These are phyloP conservation scores for Keithomyces neogunnii DNA, from an alignment of 2,329 filamentous ascomycete species.

Conservation along the genomic window DNA sequence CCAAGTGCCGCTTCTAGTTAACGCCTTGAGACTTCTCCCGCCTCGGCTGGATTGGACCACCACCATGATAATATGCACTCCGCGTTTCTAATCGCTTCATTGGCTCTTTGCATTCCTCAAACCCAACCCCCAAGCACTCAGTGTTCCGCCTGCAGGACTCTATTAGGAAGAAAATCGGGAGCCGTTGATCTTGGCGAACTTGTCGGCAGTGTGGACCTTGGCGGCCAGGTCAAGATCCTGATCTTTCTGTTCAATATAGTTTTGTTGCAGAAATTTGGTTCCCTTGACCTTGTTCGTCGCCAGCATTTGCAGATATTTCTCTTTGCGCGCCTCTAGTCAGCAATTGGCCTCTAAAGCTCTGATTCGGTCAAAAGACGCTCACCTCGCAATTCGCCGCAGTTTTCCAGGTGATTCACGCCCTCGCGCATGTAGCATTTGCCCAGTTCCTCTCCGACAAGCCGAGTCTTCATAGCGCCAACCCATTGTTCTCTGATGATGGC, in stretches of 20 bases:
- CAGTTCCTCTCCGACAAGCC: constrained; percentile 73
- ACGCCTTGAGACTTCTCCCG: not conserved
- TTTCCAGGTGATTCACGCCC: constrained; percentile 82
- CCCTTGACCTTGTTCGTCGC: constrained; percentile 71
- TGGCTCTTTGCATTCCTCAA: not conserved
- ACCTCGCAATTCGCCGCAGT: constrained; percentile 77
- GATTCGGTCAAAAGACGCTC: constrained; percentile 6
- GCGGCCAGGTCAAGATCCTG: constrained; percentile 28
- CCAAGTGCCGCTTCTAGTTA: constrained; percentile 11
- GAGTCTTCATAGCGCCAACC: constrained; percentile 84
- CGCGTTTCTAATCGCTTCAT: not conserved
- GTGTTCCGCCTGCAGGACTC: not conserved
- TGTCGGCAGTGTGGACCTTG: constrained; percentile 31
- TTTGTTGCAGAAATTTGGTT: constrained; percentile 71
- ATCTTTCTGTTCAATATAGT: constrained; percentile 54
- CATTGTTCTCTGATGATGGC: constrained; percentile 78
- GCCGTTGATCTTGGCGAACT: constrained; percentile 28
- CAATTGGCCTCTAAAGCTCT: too few species aligned
- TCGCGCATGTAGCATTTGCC: constrained; percentile 78
- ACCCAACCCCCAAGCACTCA: not conserved
- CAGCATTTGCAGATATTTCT: constrained; percentile 71
- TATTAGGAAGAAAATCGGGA: constrained; percentile 21
- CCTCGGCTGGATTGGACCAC: not conserved
- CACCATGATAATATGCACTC: not conserved
- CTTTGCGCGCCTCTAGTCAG: constrained; percentile 32